Percentiles rank a stretch among this genome's conserved stretches.
phyloP scores from a whole-genome alignment of 345 rosid species.

The Pugionium cornutum region DNA sequence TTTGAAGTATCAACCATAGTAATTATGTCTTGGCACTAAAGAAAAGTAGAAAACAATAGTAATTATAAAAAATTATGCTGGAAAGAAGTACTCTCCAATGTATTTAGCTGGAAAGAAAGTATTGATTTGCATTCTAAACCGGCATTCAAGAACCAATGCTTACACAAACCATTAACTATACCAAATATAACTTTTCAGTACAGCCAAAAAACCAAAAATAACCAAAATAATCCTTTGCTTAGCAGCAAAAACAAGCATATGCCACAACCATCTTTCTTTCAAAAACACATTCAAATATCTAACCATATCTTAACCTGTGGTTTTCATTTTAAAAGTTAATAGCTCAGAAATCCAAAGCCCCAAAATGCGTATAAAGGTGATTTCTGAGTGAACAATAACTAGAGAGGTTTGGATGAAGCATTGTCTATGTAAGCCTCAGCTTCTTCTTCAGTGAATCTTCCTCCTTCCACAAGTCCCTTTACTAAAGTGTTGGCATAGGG shows the following conservation, averaged over 20 bases:
- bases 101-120: too few species aligned
- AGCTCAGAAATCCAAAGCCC: slow-evolving; percentile 15
- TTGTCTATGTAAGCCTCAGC: slow-evolving; percentile 63
- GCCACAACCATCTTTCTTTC: slow-evolving; percentile 4
- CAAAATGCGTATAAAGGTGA: not conserved
- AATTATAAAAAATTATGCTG: too few species aligned
- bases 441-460: slow-evolving; percentile 57
- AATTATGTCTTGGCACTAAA: too few species aligned
- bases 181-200: too few species aligned
- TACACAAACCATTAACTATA: too few species aligned
- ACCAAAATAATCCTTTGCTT: not conserved
- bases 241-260: slow-evolving; percentile 8
- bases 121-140: too few species aligned
- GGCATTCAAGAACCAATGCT: too few species aligned
- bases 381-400: slow-evolving; percentile 25
- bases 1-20: too few species aligned
- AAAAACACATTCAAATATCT: not conserved
- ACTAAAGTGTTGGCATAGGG: slow-evolving; percentile 54
- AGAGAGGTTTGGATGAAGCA: slow-evolving; percentile 59
- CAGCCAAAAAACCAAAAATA: too few species aligned
- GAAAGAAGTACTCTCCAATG: too few species aligned
- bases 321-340: slow-evolving; percentile 12
- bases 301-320: slow-evolving; percentile 4
- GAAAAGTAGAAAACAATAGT: too few species aligned
- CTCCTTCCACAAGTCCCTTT: slow-evolving; percentile 77